phyloP scores from a whole-genome alignment of 805 yeast species.

The Jamesozyma lodderae region DNA sequence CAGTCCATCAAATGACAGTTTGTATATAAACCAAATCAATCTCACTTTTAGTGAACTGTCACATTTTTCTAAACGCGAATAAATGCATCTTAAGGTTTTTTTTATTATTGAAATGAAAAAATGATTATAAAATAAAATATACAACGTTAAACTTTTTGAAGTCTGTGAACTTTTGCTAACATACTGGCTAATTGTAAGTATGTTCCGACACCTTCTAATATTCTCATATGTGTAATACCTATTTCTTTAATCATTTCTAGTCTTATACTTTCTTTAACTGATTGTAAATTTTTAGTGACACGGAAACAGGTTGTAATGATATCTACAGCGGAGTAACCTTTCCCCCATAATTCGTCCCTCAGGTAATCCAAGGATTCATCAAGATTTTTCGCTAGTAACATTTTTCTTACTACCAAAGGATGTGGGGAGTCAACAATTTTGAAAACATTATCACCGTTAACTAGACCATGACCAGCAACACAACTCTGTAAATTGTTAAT shows the following conservation, averaged over 20 bases:
- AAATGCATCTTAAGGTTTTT: neutral
- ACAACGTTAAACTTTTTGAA: no score
- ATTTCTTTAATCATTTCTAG: conserved; percentile 76
- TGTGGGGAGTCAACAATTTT: conserved; percentile 95
- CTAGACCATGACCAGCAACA: conserved; percentile 85
- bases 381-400: conserved; percentile 48
- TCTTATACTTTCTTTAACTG: conserved; percentile 57
- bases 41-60: no score
- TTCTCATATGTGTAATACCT: conserved; percentile 86
- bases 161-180: conserved; percentile 44
- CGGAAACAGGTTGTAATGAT: conserved; percentile 84
- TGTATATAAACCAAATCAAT: no score
- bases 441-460: conserved; percentile 87
- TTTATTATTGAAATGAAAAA: neutral
- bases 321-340: conserved; percentile 91
- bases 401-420: conserved; percentile 71
- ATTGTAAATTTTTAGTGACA: conserved; percentile 69
- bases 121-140: no score
- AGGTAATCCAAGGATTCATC: conserved; percentile 61
- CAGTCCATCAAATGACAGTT: no score
- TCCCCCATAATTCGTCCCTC: conserved; percentile 60
- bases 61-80: no score
- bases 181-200: conserved; percentile 80
- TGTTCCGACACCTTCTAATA: conserved; percentile 86
- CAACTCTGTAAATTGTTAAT: conserved; percentile 89